Evolutionary conservation across 257 asterid species (phyloP).

Genomic region (Penstemon eatonii): DNA sequence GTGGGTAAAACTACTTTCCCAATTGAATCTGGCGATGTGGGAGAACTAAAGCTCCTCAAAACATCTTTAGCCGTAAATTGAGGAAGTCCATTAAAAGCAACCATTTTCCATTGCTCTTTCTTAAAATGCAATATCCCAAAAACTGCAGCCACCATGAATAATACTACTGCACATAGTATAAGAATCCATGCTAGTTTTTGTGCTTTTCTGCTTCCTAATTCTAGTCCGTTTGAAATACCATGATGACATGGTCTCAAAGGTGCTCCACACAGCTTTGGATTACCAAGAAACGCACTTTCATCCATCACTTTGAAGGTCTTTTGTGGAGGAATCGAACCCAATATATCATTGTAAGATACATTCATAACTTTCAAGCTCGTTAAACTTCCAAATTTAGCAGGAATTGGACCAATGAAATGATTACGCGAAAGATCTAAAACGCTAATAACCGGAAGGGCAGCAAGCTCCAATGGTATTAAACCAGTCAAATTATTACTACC

Average conservation of each 20-base stretch:
- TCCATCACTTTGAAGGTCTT: slow-evolving; percentile 55
- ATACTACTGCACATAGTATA: slow-evolving; percentile 62
- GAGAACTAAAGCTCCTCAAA: slow-evolving; percentile 61
- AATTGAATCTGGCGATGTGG: slow-evolving; percentile 41
- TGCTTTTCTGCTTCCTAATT: slow-evolving; percentile 65
- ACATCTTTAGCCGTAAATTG: slow-evolving; percentile 76
- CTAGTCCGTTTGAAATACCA: slow-evolving; percentile 59
- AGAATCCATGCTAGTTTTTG: slow-evolving; percentile 88
- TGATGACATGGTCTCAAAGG: slow-evolving; percentile 56
- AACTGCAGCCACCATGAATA: slow-evolving; percentile 49
- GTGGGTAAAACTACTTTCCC: slow-evolving; percentile 80
- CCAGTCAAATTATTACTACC: slow-evolving; percentile 74
- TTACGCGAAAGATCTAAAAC: slow-evolving; percentile 66
- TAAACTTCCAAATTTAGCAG: slow-evolving; percentile 49
- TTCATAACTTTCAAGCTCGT: slow-evolving; percentile 61
- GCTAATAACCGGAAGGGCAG: slow-evolving; percentile 53
- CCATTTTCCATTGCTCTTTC: slow-evolving; percentile 66
- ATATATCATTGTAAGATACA: slow-evolving; percentile 78
- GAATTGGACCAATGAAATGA: slow-evolving; percentile 60
- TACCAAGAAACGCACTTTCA: slow-evolving; percentile 71
- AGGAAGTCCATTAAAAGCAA: slow-evolving; percentile 72
- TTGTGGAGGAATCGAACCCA: slow-evolving; percentile 72
- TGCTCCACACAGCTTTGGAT: slow-evolving; percentile 77
- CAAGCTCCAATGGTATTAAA: slow-evolving; percentile 57
- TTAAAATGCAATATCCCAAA: slow-evolving; percentile 59